Percentiles rank a stretch among this genome's conserved stretches.
phyloP scores from a whole-genome alignment of 2,329 filamentous ascomycete genomes.

The Fusarium mexicanum region DNA sequence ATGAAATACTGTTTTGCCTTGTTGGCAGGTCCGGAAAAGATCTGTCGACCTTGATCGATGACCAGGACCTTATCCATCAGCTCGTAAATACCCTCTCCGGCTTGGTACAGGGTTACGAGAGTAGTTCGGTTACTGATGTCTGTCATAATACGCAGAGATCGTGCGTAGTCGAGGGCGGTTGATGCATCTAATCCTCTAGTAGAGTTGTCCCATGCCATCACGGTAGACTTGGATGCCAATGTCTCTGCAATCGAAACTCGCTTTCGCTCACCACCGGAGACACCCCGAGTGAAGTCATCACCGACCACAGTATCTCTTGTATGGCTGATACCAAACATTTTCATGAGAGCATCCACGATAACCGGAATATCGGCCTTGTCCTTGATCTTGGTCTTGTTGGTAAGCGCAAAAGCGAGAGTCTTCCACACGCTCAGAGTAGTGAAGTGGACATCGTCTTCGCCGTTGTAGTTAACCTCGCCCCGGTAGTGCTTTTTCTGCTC shows the following conservation, averaged over 20 bases:
- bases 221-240: constrained; percentile 75
- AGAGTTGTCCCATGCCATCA: constrained; percentile 83
- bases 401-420: constrained; percentile 78
- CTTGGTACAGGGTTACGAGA: constrained; percentile 55
- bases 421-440: constrained; percentile 80
- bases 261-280: constrained; percentile 83
- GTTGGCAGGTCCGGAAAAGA: constrained; percentile 72
- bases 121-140: constrained; percentile 73
- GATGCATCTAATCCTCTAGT: constrained; percentile 83
- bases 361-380: constrained; percentile 71
- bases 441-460: constrained; percentile 80
- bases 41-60: constrained; percentile 73
- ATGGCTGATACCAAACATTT: constrained; percentile 82
- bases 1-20: constrained; percentile 74
- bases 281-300: constrained; percentile 76
- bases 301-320: constrained; percentile 80
- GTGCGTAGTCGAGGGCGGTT: constrained; percentile 81
- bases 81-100: constrained; percentile 56
- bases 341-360: constrained; percentile 75
- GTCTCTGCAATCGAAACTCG: constrained; percentile 83
- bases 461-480: constrained; percentile 82
- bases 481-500: constrained; percentile 75
- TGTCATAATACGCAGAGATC: constrained; percentile 76
- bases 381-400: constrained; percentile 78
- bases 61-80: constrained; percentile 82